Evolutionary conservation across 2,329 filamentous ascomycete genomes (phyloP).

Genomic region (Dactylellina cionopaga): DNA sequence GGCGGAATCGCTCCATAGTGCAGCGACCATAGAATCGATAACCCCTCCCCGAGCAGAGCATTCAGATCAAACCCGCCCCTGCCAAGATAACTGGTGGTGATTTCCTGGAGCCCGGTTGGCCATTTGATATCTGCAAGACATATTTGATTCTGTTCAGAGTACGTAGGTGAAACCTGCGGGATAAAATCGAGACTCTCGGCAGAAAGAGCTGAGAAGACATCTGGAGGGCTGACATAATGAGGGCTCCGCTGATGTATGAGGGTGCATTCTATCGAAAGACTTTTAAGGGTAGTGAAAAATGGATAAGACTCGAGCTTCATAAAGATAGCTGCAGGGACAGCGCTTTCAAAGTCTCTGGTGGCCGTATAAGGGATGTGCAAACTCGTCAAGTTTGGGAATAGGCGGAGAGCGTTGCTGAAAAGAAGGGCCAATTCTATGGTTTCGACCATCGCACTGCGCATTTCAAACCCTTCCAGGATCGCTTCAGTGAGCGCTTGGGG

Average conservation of each 20-base stretch:
- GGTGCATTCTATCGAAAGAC: neutral
- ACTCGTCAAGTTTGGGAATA: neutral
- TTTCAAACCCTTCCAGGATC: neutral
- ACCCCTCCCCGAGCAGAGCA: no score
- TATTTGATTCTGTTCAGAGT: no score
- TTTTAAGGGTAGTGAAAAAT: constrained; percentile 3
- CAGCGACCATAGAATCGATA: no score
- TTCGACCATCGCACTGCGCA: neutral
- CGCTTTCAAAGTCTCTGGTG: neutral
- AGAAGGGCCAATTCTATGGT: neutral
- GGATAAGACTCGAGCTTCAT: neutral
- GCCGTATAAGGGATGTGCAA: neutral
- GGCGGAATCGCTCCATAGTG: neutral
- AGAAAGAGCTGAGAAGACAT: no score
- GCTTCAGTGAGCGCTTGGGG: neutral
- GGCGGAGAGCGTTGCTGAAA: neutral
- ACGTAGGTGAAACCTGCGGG: no score
- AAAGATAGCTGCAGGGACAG: neutral
- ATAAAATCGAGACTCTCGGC: no score
- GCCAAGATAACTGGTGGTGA: no score
- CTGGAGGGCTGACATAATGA: no score
- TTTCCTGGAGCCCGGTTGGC: no score
- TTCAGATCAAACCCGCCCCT: no score
- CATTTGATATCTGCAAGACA: no score
- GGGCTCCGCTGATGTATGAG: no score